Percentiles rank a stretch among this genome's conserved stretches.
Conservation (phyloP, 139 green algal species). For the Chlamydomonas schloesseri region DNA sequence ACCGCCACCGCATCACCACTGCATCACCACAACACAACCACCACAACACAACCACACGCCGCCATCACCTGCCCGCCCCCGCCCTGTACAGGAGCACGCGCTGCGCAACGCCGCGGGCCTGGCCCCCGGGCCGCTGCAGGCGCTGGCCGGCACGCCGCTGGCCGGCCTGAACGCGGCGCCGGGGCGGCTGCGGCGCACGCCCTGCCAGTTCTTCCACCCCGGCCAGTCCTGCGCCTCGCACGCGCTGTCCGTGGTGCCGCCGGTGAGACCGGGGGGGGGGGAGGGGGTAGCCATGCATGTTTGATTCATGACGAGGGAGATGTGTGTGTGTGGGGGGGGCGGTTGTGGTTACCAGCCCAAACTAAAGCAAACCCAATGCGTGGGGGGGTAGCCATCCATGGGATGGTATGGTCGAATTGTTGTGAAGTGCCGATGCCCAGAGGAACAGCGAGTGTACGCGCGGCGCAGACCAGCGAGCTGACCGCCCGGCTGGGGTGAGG, state of each 20-base stretch:
- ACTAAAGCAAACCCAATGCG: too few relatives aligned
- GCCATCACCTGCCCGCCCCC: too few relatives aligned
- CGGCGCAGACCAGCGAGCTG: too few relatives aligned
- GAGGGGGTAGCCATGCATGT: too few relatives aligned
- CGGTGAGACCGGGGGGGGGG: not conserved
- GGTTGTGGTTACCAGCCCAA: too few relatives aligned
- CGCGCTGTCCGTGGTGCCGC: conserved; percentile 19
- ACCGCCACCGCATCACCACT: not conserved
- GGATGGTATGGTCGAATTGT: too few relatives aligned
- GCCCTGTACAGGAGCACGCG: conserved; percentile 59
- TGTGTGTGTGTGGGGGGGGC: too few relatives aligned
- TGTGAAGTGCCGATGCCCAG: too few relatives aligned
- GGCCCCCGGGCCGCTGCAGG: conserved; percentile 14
- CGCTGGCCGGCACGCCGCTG: conserved; percentile 47
- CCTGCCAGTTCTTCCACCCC: conserved; percentile 75
- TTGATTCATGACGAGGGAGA: too few relatives aligned
- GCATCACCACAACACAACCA: not conserved
- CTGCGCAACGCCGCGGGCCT: conserved; percentile 46
- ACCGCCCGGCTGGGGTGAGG: too few relatives aligned
- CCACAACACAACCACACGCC: not conserved
- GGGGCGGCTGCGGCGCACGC: conserved; percentile 27
- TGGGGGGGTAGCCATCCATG: too few relatives aligned
- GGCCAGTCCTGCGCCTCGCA: conserved; percentile 70
- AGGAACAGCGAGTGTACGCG: too few relatives aligned
- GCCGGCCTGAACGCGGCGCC: conserved; percentile 16